These are phyloP conservation scores for Eutypella sp. DNA, from an alignment of 2,329 filamentous ascomycete species.

Conservation along the genomic window DNA sequence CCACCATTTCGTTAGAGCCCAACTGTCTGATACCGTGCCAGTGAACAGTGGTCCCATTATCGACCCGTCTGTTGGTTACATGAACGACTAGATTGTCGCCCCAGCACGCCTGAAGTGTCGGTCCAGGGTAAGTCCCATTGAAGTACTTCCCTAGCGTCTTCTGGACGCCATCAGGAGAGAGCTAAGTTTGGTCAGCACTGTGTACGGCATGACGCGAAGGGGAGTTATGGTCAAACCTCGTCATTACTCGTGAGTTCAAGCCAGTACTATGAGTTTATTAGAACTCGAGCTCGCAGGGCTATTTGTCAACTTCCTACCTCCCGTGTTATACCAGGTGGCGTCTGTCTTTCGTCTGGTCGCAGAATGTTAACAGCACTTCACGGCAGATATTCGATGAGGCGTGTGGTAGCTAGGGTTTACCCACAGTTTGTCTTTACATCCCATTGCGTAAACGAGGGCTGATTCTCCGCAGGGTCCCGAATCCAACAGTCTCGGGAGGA, in stretches of 20 bases:
- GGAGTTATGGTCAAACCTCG: constrained; percentile 2
- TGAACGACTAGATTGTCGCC: constrained; percentile 23
- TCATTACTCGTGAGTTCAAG: constrained; percentile 9
- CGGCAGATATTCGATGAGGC: not conserved
- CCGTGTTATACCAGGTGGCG: constrained; percentile 5
- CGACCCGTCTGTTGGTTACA: constrained; percentile 17
- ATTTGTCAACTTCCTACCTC: constrained; percentile 2
- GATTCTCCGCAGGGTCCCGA: constrained; percentile 6
- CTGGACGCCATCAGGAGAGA: constrained; percentile 10
- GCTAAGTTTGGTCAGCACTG: not conserved
- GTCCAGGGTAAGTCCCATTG: constrained; percentile 21
- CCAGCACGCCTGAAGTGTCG: constrained; percentile 24
- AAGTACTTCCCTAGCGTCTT: constrained; percentile 14
- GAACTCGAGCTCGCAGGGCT: not conserved
- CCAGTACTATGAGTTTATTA: constrained; percentile 7
- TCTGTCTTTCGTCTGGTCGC: constrained; percentile 5
- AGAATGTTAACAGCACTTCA: not conserved
- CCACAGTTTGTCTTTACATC: constrained; percentile 13
- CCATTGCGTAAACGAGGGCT: constrained; percentile 11
- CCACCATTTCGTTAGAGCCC: constrained; percentile 21
- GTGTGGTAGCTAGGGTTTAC: not conserved
- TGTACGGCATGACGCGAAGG: not conserved
- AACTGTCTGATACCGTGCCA: constrained; percentile 31
- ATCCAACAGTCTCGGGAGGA: constrained; percentile 15
- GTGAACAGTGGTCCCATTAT: constrained; percentile 28